Conservation (phyloP, 2,329 filamentous ascomycete species). For the Neonectria magnoliae region DNA sequence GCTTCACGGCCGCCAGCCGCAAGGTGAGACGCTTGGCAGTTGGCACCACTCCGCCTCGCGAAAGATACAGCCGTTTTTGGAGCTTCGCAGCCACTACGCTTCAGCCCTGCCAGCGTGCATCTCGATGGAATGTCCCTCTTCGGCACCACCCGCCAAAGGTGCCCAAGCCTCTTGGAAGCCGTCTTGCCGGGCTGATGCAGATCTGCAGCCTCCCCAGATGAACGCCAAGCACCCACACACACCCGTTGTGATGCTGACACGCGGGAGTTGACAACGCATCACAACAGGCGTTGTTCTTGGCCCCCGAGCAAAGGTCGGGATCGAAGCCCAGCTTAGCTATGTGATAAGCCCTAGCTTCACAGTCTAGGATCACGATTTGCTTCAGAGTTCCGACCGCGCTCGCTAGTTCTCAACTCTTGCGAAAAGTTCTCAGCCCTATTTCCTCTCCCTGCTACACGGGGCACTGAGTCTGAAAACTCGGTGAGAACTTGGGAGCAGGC, state of each 20-base stretch:
- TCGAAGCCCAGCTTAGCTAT: not conserved
- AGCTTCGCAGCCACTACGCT: not conserved
- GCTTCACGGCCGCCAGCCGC: not conserved
- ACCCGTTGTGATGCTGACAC: not conserved
- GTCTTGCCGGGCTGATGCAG: not conserved
- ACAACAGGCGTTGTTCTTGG: not conserved
- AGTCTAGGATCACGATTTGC: constrained; percentile 3
- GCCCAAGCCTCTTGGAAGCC: constrained; percentile 1
- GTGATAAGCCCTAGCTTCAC: not conserved
- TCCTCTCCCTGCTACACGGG: not conserved
- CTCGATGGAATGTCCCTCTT: not conserved
- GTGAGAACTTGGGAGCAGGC: not conserved
- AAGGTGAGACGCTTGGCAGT: not conserved
- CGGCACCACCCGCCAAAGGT: not conserved
- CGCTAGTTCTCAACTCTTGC: not conserved
- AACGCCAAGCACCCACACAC: not conserved
- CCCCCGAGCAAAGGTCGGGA: not conserved
- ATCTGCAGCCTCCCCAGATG: not conserved
- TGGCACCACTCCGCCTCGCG: not conserved
- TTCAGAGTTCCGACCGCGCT: constrained; percentile 2
- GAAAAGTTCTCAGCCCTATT: constrained; percentile 15
- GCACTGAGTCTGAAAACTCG: not conserved
- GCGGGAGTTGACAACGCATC: not conserved
- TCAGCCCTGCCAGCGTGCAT: not conserved
- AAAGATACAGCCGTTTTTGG: constrained; percentile 18